phyloP scores from a whole-genome alignment of 2,329 filamentous ascomycete genomes.

The Chrysosporium queenslandicum region DNA sequence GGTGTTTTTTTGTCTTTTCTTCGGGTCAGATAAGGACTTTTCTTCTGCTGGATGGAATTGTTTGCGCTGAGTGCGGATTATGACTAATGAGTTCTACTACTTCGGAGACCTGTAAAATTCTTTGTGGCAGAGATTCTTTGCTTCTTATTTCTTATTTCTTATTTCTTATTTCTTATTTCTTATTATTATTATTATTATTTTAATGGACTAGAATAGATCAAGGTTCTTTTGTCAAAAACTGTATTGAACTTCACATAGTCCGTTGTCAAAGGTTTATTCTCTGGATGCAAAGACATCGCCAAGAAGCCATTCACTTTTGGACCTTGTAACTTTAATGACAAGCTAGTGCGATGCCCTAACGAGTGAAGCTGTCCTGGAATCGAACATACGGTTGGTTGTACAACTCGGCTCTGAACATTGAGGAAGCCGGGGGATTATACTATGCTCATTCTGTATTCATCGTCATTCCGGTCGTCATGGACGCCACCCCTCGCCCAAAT shows the following conservation, averaged over 20 bases:
- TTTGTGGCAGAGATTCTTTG: background rate
- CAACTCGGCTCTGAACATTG: background rate
- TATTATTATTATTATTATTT: background rate
- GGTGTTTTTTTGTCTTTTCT: background rate
- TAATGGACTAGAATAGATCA: background rate
- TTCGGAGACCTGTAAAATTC: background rate
- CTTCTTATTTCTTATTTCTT: background rate
- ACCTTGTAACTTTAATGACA: too few relatives aligned
- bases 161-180: background rate
- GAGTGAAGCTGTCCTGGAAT: too few relatives aligned
- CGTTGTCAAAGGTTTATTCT: too few relatives aligned
- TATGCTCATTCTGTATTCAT: conserved; percentile 9
- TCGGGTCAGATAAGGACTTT: background rate
- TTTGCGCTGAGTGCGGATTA: background rate
- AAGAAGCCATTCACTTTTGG: too few relatives aligned
- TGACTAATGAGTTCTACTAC: background rate
- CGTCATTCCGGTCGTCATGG: conserved; percentile 27
- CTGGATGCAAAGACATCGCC: too few relatives aligned
- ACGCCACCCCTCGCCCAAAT: conserved; percentile 42
- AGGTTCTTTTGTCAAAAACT: background rate
- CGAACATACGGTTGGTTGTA: background rate
- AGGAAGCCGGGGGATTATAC: background rate
- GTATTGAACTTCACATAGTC: too few relatives aligned
- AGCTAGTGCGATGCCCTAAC: too few relatives aligned
- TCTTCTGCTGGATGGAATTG: background rate